Conservation (phyloP, 169 alveolate species). For the Cryptosporidium baileyi region DNA sequence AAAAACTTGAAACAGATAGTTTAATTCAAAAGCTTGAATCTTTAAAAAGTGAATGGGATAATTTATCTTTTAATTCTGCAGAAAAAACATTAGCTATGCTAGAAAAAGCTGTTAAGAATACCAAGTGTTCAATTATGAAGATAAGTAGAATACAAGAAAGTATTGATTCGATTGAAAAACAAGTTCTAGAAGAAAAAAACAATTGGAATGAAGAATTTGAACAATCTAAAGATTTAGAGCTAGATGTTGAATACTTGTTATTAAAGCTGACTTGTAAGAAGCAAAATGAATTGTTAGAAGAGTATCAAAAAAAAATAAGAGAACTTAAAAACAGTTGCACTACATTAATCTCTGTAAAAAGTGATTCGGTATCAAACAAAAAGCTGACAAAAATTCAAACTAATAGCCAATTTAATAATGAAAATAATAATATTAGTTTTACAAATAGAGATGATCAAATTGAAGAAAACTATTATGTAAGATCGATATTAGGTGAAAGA, state of each 20-base stretch:
- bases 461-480: not conserved
- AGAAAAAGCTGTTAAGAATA: not conserved
- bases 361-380: no score
- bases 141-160: not conserved
- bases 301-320: not conserved
- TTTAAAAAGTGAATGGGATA: not conserved
- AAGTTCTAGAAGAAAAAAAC: not conserved
- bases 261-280: not conserved
- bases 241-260: not conserved
- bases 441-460: not conserved
- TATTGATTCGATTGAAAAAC: not conserved
- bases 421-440: no score
- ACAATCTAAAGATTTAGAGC: not conserved
- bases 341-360: no score
- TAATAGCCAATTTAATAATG: not conserved
- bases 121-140: not conserved
- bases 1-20: not conserved
- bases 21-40: not conserved
- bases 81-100: not conserved
- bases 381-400: not conserved
- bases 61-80: not conserved
- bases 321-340: not conserved
- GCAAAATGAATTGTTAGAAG: not conserved
- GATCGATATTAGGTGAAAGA: not conserved
- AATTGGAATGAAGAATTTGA: not conserved